phyloP scores from a whole-genome alignment of 768 basidiomycete species.

The Mycena alexandri region DNA sequence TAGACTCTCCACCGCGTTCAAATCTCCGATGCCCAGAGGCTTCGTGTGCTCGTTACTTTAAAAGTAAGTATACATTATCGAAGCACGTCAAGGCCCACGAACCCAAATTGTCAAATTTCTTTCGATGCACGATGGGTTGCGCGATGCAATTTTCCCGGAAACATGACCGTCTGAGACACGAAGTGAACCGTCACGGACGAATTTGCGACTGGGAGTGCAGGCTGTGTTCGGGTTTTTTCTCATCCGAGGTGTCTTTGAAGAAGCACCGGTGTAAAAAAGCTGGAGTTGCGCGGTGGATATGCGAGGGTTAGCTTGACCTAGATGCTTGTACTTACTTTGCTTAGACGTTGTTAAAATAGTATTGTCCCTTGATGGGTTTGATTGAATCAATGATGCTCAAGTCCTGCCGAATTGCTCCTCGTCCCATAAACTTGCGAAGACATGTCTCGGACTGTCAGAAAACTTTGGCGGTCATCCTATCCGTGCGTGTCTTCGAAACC shows the following conservation, averaged over 20 bases:
- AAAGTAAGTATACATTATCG: constrained; percentile 66
- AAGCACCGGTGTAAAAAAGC: constrained; percentile 69
- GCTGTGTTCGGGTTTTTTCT: constrained; percentile 67
- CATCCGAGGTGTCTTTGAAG: constrained; percentile 62
- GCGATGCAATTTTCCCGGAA: constrained; percentile 67
- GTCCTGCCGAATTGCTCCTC: too few species aligned
- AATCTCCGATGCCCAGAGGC: constrained; percentile 61
- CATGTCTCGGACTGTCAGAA: too few species aligned
- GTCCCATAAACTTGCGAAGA: too few species aligned
- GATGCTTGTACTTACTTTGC: too few species aligned
- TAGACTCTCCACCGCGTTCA: too few species aligned
- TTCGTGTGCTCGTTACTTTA: constrained; percentile 64
- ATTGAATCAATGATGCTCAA: too few species aligned
- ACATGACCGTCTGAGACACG: constrained; percentile 69
- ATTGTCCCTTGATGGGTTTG: too few species aligned
- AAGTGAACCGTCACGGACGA: constrained; percentile 69
- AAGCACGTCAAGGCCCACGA: constrained; percentile 70
- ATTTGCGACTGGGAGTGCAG: constrained; percentile 67
- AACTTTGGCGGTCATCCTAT: too few species aligned
- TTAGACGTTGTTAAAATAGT: too few species aligned
- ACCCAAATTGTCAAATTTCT: constrained; percentile 57
- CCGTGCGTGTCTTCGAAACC: too few species aligned
- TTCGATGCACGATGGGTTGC: constrained; percentile 61
- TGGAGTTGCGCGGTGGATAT: constrained; percentile 59
- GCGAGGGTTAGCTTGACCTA: not conserved